Evolutionary conservation across 345 rosid genomes (phyloP).

Genomic region (Lepidium didymum): DNA sequence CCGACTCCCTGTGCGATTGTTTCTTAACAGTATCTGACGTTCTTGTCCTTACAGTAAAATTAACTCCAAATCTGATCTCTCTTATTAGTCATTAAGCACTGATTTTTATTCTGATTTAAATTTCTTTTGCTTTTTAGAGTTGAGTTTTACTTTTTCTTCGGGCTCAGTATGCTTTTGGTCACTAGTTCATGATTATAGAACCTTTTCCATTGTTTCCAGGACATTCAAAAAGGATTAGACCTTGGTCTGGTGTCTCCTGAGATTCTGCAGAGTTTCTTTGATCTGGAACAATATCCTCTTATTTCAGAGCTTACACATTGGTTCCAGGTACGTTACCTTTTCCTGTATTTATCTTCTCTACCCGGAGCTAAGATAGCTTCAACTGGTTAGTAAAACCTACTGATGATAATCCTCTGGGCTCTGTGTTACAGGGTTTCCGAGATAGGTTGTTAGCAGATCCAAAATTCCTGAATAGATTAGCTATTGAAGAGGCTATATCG

Average conservation of each 20-base stretch:
- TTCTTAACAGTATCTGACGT: background rate
- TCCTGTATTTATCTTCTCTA: background rate
- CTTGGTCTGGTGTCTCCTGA: slow-evolving; percentile 94
- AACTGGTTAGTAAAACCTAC: background rate
- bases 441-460: slow-evolving; percentile 93
- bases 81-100: background rate
- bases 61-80: background rate
- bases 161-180: background rate
- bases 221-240: slow-evolving; percentile 89
- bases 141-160: background rate
- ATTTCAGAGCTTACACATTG: slow-evolving; percentile 73
- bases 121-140: background rate
- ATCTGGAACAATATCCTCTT: slow-evolving; percentile 77
- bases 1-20: background rate
- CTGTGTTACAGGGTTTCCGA: slow-evolving; percentile 75
- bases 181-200: background rate
- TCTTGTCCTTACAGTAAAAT: background rate
- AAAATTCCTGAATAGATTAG: slow-evolving; percentile 79
- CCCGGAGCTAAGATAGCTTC: background rate
- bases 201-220: slow-evolving; percentile 42
- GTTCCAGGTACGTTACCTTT: slow-evolving; percentile 51
- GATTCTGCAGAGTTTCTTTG: slow-evolving; percentile 86
- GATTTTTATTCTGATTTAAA: background rate
- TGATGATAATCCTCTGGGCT: slow-evolving; percentile 16
- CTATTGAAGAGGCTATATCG: slow-evolving; percentile 88